Conservation (phyloP, 495 filamentous ascomycete genomes). For the Annulohypoxylon stygium region DNA sequence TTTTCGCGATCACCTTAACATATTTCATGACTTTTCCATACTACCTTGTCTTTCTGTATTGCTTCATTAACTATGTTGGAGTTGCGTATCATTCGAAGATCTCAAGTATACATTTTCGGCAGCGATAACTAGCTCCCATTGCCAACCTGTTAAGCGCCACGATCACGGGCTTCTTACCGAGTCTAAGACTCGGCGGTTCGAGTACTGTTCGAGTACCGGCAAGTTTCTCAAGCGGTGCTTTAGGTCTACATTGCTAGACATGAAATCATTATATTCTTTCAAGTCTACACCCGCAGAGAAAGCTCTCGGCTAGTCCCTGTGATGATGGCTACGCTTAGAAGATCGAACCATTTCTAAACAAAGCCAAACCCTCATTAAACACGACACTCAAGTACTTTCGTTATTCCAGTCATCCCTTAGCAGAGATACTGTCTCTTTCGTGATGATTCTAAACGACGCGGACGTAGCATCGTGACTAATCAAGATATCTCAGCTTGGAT, state of each 20-base stretch:
- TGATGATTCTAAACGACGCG: not conserved
- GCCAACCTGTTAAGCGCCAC: conserved; percentile 84
- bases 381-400: conserved; percentile 68
- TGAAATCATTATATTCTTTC: conserved; percentile 60
- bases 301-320: conserved; percentile 63
- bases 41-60: conserved; percentile 61
- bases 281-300: conserved; percentile 73
- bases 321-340: conserved; percentile 64
- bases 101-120: conserved; percentile 71
- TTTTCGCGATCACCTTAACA: conserved; percentile 67
- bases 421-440: not conserved
- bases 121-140: conserved; percentile 80
- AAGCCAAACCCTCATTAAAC: conserved; percentile 59
- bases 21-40: no score
- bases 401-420: conserved; percentile 45
- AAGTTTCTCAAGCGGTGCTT: conserved; percentile 59
- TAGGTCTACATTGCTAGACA: conserved; percentile 49
- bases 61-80: conserved; percentile 82
- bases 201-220: no score
- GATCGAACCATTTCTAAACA: conserved; percentile 64
- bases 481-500: not conserved
- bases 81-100: conserved; percentile 75
- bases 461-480: conserved; percentile 8
- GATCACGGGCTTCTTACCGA: conserved; percentile 77
- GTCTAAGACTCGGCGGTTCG: conserved; percentile 62